These are phyloP conservation scores for Russula olivacea DNA, from an alignment of 768 basidiomycete species.

Conservation along the genomic window DNA sequence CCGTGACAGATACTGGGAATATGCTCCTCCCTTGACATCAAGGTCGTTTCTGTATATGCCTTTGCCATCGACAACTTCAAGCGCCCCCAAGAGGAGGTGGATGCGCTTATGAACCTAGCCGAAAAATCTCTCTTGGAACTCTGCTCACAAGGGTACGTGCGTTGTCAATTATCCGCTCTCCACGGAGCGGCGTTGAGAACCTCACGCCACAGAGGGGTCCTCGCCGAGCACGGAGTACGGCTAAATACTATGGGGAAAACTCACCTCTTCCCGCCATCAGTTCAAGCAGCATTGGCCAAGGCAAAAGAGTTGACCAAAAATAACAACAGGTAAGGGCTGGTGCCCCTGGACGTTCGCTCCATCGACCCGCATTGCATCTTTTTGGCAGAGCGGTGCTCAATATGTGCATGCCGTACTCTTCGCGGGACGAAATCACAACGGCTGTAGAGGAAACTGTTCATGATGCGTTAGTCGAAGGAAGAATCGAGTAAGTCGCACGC, in stretches of 20 bases:
- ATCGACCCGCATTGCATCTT: background rate
- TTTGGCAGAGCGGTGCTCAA: conserved; percentile 74
- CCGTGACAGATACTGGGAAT: conserved; percentile 68
- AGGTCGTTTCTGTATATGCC: conserved; percentile 91
- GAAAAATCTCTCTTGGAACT: conserved; percentile 74
- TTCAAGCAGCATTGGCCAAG: conserved; percentile 58
- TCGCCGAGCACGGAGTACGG: conserved; percentile 77
- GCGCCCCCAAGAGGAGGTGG: conserved; percentile 77
- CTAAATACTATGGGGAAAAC: conserved; percentile 76
- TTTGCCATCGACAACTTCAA: conserved; percentile 98
- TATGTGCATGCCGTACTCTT: conserved; percentile 87
- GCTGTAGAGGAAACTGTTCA: conserved; percentile 57
- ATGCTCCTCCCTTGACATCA: conserved; percentile 72
- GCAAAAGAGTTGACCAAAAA: conserved; percentile 74
- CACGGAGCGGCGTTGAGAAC: background rate
- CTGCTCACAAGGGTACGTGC: conserved; percentile 76
- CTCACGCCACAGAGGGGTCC: conserved; percentile 53
- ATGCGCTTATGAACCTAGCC: conserved; percentile 80
- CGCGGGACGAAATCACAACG: conserved; percentile 84
- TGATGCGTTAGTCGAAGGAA: conserved; percentile 35
- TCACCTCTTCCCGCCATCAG: conserved; percentile 69
- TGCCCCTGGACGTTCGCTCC: conserved; percentile 3
- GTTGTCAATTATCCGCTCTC: conserved; percentile 27
- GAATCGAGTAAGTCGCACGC: conserved; percentile 27
- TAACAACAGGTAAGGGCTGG: conserved; percentile 52